Evolutionary conservation across 352 stramenopile species (phyloP), one percentile per base, ranked within the genome.

Genomic region (Globisporangium orthogonon): DNA sequence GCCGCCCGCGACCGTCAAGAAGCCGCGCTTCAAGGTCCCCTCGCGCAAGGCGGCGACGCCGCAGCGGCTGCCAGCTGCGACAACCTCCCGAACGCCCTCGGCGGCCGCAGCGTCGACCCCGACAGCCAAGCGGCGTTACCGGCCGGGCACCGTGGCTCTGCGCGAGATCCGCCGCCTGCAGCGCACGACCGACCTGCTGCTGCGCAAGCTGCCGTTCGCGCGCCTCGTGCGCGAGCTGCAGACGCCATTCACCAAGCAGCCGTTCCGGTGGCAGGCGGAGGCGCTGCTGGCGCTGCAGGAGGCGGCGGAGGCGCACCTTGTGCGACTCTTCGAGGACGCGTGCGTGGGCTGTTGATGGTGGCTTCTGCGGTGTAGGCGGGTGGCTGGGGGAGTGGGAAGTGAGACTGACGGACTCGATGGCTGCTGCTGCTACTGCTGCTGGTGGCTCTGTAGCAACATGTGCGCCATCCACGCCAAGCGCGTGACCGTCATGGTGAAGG

Each of bases 131-230:
- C 61, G 58, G 44, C 71, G 77, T 30, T 87, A 72, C 59, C 80
- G 71, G 13, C 71, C 82, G 0, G 91, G 91, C 14, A 71, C 94
- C 58, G 51, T 64, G 14, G 96, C 95, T 5, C 75, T 99, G 14
- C 79, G 88, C 52, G 96, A 99, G 82, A 99, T 99, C 66, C 82
- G 97, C 11, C 71, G 89, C 50, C 96, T 98, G 68, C 97, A 99
- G 78, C 83, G 79, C 29, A 96, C 79, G 50, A 99, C 97, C 0
- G 94, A 98, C 57, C 76, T 99, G 52, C 71, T 99, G 48, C 65
- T 99, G 52, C 89, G 97, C 18, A 97, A 97, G 67, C 74, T 99
- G 41, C 97, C 97, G 31, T 99, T 99, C 69, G 95, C 96, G 15
- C 78, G 97, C 18, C 75, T 99, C 14, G 95, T 98, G 46, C 79